Conservation (phyloP, 176 grass and related monocot species). For the Carex myosuroides region DNA sequence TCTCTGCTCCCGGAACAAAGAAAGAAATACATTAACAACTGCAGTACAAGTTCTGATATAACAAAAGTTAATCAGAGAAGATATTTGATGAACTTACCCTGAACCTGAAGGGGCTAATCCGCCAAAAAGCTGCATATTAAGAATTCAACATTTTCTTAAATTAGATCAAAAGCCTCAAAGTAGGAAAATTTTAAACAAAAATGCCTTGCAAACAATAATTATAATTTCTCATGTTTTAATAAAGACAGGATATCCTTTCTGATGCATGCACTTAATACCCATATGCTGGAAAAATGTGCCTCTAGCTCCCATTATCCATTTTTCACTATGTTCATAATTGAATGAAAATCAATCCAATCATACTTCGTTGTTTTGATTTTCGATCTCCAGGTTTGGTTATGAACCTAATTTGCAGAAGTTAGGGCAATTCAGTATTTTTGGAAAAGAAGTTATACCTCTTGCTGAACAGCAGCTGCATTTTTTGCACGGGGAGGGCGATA, state of each 20-base stretch:
- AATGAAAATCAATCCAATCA: neutral
- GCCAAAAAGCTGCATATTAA: slow-evolving; percentile 76
- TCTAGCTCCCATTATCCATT: neutral
- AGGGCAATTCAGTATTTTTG: neutral
- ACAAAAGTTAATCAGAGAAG: neutral
- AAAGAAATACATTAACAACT: neutral
- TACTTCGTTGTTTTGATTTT: neutral
- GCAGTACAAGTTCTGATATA: neutral
- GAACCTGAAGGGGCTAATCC: slow-evolving; percentile 57
- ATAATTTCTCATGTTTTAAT: neutral
- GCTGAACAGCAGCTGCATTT: slow-evolving; percentile 54
- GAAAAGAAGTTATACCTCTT: slow-evolving; percentile 54
- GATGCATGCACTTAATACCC: neutral
- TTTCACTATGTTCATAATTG: neutral
- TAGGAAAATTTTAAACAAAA: neutral
- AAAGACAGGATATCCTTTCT: neutral
- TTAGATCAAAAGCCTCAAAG: neutral
- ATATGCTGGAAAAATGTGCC: neutral
- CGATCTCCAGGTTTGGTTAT: neutral
- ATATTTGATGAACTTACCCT: slow-evolving; percentile 47
- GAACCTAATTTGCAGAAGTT: neutral
- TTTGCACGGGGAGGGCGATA: slow-evolving; percentile 87
- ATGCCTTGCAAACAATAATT: neutral
- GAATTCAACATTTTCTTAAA: neutral
- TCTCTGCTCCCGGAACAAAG: slow-evolving; percentile 34